Evolutionary conservation across 306 rosid species (phyloP), one percentile per base, ranked within the genome.

Genomic region (Vicia sativa): DNA sequence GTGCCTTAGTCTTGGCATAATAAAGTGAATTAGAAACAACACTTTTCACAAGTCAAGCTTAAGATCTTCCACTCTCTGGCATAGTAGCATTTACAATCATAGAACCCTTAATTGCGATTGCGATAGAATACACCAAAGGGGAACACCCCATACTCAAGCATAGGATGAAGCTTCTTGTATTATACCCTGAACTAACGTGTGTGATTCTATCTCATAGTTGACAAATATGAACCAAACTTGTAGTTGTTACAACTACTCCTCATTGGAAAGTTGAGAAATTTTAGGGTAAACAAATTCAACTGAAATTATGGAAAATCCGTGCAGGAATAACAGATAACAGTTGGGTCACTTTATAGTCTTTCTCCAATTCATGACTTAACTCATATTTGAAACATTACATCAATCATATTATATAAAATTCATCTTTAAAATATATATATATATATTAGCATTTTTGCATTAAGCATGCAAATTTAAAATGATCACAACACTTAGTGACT

Each of bases 251-350:
- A 67, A 68, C 29, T 48, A 38, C 26, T 49, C 48, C 62, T 14
- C 48, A 13, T 1, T 14, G 58, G 15, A 58, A 48, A 12, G 39
- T 3, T 38, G 16, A 21, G 11, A 67, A 59, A 12, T 7, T 21
- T 50, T 14, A 15, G 15, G 10, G 13, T 16, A 65, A 45, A 39
- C 44, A 39, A 16, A 67, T 57, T 38, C 66, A 71, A 49, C 34
- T 23, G 54, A 55, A 60, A 62, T 43, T 67, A 73, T 16, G 42
- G 23, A 73, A 78, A 53, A 34, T 4, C 57, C 14, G 44, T 43
- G 50, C 75, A 67, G 68, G 15, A 9, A 73, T 23, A 62, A 55
- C 59, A 16, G 18, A 42, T 61, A 21, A 53, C 58, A 4, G 62
- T 23, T 34, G 48, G 54, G 61, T 37, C 58, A 71, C 35, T 39